Percentiles rank a stretch among this genome's conserved stretches.
Conservation (phyloP, 179 eudicot genomes). For the Heliamphora pulchella region DNA sequence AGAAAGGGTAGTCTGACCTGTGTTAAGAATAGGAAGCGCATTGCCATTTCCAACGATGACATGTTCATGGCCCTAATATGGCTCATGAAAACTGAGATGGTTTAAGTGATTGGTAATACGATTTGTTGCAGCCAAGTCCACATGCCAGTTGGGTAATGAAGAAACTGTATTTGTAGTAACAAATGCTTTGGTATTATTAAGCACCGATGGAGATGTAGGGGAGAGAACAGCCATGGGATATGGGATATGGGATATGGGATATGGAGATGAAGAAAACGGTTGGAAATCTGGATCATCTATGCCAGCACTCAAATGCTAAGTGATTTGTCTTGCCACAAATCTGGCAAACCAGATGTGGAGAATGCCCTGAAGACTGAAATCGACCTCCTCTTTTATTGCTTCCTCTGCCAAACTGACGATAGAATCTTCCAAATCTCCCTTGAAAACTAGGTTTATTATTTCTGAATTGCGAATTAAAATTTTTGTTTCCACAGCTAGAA, state of each 20-base stretch:
- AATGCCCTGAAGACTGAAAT: not conserved
- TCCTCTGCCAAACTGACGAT: too few relatives aligned
- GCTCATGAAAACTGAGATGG: not conserved
- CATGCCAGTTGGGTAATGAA: not conserved
- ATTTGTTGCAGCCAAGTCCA: not conserved
- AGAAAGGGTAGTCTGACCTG: not conserved
- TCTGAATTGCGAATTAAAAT: too few relatives aligned
- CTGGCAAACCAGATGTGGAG: not conserved
- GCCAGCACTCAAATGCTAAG: not conserved
- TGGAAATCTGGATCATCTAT: not conserved
- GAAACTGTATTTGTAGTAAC: not conserved
- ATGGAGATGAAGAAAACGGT: not conserved
- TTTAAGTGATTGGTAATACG: not conserved
- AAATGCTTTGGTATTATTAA: not conserved
- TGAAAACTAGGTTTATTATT: too few relatives aligned
- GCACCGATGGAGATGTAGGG: too few relatives aligned
- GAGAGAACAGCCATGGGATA: too few relatives aligned
- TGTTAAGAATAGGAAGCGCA: not conserved
- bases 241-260: too few relatives aligned
- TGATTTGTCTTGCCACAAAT: not conserved
- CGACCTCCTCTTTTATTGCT: too few relatives aligned
- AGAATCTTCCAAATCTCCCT: too few relatives aligned
- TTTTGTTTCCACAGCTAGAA: too few relatives aligned
- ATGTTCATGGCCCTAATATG: not conserved
- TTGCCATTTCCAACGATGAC: not conserved